phyloP scores from a whole-genome alignment of 805 yeast genomes.

The Priceomyces melissophilus region DNA sequence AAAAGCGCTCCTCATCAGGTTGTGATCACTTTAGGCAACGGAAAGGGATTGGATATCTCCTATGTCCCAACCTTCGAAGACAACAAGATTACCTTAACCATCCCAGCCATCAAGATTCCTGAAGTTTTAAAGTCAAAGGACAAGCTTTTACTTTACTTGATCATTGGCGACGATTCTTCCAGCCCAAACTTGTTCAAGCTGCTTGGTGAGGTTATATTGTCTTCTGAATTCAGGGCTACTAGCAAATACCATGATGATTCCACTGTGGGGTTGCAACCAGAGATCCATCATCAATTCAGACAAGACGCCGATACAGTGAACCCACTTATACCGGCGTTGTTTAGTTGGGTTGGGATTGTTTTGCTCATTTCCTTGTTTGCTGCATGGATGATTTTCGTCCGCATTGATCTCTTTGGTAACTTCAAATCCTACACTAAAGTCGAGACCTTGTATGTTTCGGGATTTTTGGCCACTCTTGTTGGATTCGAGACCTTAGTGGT shows the following conservation, averaged over 20 bases:
- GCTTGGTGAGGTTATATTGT: conserved; percentile 31
- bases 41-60: conserved; percentile 29
- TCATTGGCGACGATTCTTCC: conserved; percentile 25
- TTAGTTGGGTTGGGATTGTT: conserved; percentile 42
- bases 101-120: conserved; percentile 30
- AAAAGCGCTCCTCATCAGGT: conserved; percentile 32
- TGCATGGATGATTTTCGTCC: conserved; percentile 37
- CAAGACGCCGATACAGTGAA: conserved; percentile 51
- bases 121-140: conserved; percentile 33
- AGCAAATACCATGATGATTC: conserved; percentile 18
- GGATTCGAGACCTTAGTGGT: conserved; percentile 53
- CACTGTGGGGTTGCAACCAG: conserved; percentile 52
- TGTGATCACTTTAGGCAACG: conserved; percentile 25
- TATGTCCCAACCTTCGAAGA: conserved; percentile 26
- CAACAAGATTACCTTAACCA: conserved; percentile 18
- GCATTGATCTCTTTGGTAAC: conserved; percentile 28
- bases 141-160: conserved; percentile 25
- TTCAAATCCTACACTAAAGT: conserved; percentile 32
- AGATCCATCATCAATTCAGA: conserved; percentile 62
- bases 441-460: conserved; percentile 35
- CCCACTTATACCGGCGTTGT: conserved; percentile 48
- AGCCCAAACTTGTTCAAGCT: conserved; percentile 19
- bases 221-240: conserved; percentile 20
- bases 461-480: conserved; percentile 46
- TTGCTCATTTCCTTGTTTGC: conserved; percentile 43